phyloP scores from a whole-genome alignment of 139 green algal genomes.

The Microglena sp. region DNA sequence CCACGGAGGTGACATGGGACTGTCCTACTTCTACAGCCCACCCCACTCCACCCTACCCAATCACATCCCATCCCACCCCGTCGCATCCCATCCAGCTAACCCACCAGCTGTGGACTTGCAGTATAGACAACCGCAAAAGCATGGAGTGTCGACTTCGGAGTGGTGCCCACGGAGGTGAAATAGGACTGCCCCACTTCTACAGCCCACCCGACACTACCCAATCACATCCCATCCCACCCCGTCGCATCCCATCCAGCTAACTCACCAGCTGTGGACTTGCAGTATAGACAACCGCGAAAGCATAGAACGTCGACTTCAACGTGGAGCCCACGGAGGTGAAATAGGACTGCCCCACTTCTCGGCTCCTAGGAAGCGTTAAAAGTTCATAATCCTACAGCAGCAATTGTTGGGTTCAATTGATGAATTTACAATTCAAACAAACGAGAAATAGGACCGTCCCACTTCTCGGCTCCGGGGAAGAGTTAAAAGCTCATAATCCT shows the following conservation, averaged over 20 bases:
- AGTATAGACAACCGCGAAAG: conserved; percentile 25
- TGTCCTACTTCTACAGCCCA: conserved; percentile 81
- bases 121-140: conserved; percentile 21
- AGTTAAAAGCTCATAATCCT: conserved; percentile 8
- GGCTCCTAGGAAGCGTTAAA: conserved; percentile 56
- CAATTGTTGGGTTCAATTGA: too few species aligned
- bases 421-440: too few species aligned
- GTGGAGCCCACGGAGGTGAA: conserved; percentile 60
- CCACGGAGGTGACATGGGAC: conserved; percentile 50
- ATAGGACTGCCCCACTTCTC: conserved; percentile 79
- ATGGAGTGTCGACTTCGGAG: conserved; percentile 35
- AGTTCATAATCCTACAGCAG: conserved; percentile 11
- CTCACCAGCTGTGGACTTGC: conserved; percentile 44
- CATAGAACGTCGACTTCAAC: conserved; percentile 33
- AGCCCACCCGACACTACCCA: neutral
- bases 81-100: neutral
- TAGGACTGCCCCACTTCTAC: conserved; percentile 72
- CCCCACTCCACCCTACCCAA: too few species aligned
- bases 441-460: conserved; percentile 70
- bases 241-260: too few species aligned
- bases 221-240: conserved; percentile 4
- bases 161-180: conserved; percentile 48
- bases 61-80: neutral
- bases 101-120: conserved; percentile 37
- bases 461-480: conserved; percentile 78